Evolutionary conservation across 345 rosid genomes (phyloP), one percentile per base, ranked within the genome.

Genomic region (Linum usitatissimum): DNA sequence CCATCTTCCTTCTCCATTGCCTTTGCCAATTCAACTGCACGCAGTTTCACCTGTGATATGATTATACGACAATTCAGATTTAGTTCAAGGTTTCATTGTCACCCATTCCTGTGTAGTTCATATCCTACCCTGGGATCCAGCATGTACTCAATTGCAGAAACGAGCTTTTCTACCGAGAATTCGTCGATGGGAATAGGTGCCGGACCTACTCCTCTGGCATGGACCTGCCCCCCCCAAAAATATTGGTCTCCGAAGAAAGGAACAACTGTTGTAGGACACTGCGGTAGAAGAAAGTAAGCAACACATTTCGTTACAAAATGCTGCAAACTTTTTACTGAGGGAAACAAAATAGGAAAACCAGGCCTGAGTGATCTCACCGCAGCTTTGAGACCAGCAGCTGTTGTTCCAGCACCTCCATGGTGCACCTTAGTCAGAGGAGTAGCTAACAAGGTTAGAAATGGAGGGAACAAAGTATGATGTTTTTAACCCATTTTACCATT

Each of bases 221-320:
- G 80, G 48, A 82, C 87, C 61, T 59, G 73, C 55, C 80, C 83
- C 62, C 87, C 87, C 87, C 87, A 83, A 54, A 83, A 83, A 17
- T 73, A 79, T 66, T 83, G 87, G 73, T 83, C 87, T 30, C 87
- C 87, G 21, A 83, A 83, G 75, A 83, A 80, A 45, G 87, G 84
- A 21, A 80, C 79, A 30, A 83, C 64, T 4, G 87, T 72, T 59
- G 87, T 83, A 2, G 87, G 87, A 69, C 84, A 83, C 87, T 83
- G 61, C 23, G 38, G 38, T 40, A 28, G 61, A 42, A 34, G 49
- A 49, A 31, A 49, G 13, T n/a, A n/a, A 19, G 5, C 19, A 14
- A 14, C 15, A 18, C 15, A 14, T 28, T 31, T 18, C 30, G 12
- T 56, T 20, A n/a, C n/a, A 40, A 12, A 31, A 1, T 55, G 14